A percentile compares a stretch with the other conserved stretches of the same genome.
phyloP scores from a whole-genome alignment of 2,329 filamentous ascomycete genomes.

The Exserohilum rostratum region DNA sequence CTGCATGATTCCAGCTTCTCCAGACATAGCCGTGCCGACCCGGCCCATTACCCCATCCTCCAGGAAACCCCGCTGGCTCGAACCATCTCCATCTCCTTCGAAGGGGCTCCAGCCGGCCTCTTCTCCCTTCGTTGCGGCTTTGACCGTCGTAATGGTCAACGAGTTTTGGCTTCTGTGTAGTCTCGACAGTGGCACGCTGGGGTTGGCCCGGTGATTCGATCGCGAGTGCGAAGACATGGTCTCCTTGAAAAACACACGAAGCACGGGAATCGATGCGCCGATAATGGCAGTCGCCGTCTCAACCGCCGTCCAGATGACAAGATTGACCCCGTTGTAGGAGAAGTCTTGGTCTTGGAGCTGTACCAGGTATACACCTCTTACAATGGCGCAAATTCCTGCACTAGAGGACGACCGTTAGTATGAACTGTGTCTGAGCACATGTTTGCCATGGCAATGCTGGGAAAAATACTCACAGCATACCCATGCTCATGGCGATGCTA shows the following conservation, averaged over 20 bases:
- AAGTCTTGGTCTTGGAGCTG: slow-evolving; percentile 34
- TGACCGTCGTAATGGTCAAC: slow-evolving; percentile 1
- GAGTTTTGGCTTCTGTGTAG: slow-evolving; percentile 8
- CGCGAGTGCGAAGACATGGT: slow-evolving; percentile 15
- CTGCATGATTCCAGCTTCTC: slow-evolving; percentile 6
- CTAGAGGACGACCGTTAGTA: slow-evolving; percentile 10
- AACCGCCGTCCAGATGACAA: slow-evolving; percentile 38
- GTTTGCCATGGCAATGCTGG: neutral
- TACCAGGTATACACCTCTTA: slow-evolving; percentile 34
- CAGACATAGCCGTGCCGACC: neutral
- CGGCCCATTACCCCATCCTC: slow-evolving; percentile 4
- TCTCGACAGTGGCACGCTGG: slow-evolving; percentile 2
- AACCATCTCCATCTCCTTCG: neutral
- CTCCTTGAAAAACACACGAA: slow-evolving; percentile 43
- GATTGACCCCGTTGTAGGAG: slow-evolving; percentile 38
- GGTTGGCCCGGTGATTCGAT: neutral
- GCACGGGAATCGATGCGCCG: slow-evolving; percentile 37
- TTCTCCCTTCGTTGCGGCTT: neutral
- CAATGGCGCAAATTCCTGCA: slow-evolving; percentile 34
- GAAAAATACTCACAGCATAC: slow-evolving; percentile 25
- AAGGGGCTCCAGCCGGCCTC: slow-evolving; percentile 3
- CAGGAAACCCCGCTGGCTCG: slow-evolving; percentile 10
- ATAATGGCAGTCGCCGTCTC: slow-evolving; percentile 40
- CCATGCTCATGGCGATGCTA: slow-evolving; percentile 40
- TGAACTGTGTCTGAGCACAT: neutral